Percentiles rank a stretch among this genome's conserved stretches.
Evolutionary conservation across 2,329 filamentous ascomycete species (phyloP).

Genomic region (Ceratocystis ficicola): DNA sequence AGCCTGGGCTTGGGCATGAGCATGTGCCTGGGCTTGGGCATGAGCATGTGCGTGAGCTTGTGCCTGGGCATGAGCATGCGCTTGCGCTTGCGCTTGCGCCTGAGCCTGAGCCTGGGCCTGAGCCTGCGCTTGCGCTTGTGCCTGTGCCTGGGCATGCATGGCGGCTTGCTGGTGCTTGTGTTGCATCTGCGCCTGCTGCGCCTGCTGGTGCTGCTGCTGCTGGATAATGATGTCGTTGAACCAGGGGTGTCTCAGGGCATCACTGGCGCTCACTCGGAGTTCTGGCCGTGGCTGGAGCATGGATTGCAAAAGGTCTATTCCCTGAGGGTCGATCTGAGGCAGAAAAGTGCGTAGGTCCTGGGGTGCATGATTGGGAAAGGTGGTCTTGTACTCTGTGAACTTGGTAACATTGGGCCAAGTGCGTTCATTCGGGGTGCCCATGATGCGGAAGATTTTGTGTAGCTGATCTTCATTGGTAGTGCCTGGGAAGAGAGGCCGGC

Average conservation of each 20-base stretch:
- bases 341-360: conserved; percentile 80
- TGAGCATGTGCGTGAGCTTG: conserved; percentile 7
- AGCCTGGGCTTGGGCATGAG: conserved; percentile 11
- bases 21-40: conserved; percentile 10
- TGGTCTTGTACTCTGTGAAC: conserved; percentile 95
- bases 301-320: conserved; percentile 72
- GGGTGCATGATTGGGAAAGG: conserved; percentile 86
- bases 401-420: conserved; percentile 92
- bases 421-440: conserved; percentile 92
- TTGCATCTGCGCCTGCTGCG: conserved; percentile 16
- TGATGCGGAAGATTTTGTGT: conserved; percentile 91
- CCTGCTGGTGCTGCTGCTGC: conserved; percentile 35
- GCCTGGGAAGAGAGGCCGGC: conserved; percentile 85
- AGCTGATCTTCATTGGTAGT: conserved; percentile 98
- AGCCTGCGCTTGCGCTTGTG: conserved; percentile 10
- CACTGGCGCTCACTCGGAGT: conserved; percentile 73
- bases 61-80: conserved; percentile 9
- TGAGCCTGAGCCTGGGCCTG: conserved; percentile 19
- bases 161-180: conserved; percentile 30
- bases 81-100: conserved; percentile 19
- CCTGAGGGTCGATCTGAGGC: conserved; percentile 76
- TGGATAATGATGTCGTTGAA: conserved; percentile 62
- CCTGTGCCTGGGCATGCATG: conserved; percentile 33
- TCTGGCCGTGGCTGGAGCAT: conserved; percentile 93
- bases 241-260: conserved; percentile 84